These are phyloP conservation scores for Telopea speciosissima DNA, from an alignment of 177 flowering plant genomes.

Conservation along the genomic window DNA sequence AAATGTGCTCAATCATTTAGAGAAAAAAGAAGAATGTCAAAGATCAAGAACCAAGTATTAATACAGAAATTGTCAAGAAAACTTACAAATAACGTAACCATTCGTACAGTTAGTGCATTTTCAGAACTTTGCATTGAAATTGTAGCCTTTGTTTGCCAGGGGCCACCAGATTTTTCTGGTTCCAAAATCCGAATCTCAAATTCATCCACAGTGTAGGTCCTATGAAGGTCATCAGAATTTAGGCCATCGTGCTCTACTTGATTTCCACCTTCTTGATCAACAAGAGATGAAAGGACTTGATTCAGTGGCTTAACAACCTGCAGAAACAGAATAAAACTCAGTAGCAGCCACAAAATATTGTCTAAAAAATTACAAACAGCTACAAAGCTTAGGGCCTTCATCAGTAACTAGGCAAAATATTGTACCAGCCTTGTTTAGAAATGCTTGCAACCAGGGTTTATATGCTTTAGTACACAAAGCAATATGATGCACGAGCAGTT, in stretches of 20 bases:
- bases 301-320: conserved; percentile 83
- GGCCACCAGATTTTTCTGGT: conserved; percentile 90
- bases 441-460: background rate
- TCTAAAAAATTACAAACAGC: background rate
- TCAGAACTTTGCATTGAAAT: conserved; percentile 94
- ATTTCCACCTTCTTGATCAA: conserved; percentile 84
- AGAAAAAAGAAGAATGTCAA: background rate
- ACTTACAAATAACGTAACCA: conserved; percentile 84
- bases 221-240: conserved; percentile 60
- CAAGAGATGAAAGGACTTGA: conserved; percentile 81
- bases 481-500: too few species aligned
- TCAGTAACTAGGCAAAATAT: background rate
- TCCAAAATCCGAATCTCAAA: conserved; percentile 88
- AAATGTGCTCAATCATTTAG: background rate
- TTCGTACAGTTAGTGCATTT: conserved; percentile 89
- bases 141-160: conserved; percentile 86
- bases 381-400: background rate
- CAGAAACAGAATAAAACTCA: conserved; percentile 9
- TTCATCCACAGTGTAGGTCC: conserved; percentile 73
- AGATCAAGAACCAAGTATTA: background rate
- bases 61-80: background rate
- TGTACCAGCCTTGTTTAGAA: background rate
- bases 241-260: conserved; percentile 65
- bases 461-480: background rate
- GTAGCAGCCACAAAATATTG: background rate